Percentiles rank a stretch among this genome's conserved stretches.
phyloP scores from a whole-genome alignment of 352 stramenopile genomes.

The Pythium vanterpoolii region DNA sequence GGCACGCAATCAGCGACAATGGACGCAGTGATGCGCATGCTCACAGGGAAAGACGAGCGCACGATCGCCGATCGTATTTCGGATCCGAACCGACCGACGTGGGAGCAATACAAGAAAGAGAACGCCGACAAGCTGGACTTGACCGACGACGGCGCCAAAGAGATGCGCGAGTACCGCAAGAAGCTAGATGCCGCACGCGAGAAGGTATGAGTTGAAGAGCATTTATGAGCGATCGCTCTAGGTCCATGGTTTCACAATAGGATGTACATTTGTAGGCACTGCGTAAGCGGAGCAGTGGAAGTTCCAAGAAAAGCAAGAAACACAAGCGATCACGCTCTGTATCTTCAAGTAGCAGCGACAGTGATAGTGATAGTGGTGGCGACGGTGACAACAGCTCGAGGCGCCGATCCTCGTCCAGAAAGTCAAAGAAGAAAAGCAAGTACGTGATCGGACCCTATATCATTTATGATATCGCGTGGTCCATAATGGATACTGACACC shows the following conservation, averaged over 20 bases:
- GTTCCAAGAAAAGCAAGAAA: constrained; percentile 77
- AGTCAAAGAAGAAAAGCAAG: constrained; percentile 78
- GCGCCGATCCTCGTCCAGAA: constrained; percentile 38
- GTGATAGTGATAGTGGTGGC: constrained; percentile 43
- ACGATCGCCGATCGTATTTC: constrained; percentile 93
- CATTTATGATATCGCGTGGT: background rate
- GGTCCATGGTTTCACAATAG: background rate
- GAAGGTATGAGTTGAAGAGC: constrained; percentile 38
- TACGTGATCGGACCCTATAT: constrained; percentile 20
- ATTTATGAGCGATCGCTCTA: background rate
- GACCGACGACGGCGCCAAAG: constrained; percentile 80
- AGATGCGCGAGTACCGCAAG: constrained; percentile 94
- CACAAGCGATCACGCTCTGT: constrained; percentile 63
- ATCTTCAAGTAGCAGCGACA: constrained; percentile 40
- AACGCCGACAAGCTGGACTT: constrained; percentile 94
- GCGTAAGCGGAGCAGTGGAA: constrained; percentile 45
- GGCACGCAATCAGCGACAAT: constrained; percentile 77
- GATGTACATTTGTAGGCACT: constrained; percentile 35
- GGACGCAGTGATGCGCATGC: constrained; percentile 92
- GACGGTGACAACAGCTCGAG: no score
- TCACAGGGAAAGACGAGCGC: constrained; percentile 91
- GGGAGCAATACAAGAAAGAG: constrained; percentile 96
- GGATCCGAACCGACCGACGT: constrained; percentile 92
- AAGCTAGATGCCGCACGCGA: constrained; percentile 90
- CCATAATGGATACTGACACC: background rate